Evolutionary conservation across 2,329 filamentous ascomycete genomes (phyloP), one percentile per base, ranked within the genome.

Genomic region (Colletotrichum theobromicola): DNA sequence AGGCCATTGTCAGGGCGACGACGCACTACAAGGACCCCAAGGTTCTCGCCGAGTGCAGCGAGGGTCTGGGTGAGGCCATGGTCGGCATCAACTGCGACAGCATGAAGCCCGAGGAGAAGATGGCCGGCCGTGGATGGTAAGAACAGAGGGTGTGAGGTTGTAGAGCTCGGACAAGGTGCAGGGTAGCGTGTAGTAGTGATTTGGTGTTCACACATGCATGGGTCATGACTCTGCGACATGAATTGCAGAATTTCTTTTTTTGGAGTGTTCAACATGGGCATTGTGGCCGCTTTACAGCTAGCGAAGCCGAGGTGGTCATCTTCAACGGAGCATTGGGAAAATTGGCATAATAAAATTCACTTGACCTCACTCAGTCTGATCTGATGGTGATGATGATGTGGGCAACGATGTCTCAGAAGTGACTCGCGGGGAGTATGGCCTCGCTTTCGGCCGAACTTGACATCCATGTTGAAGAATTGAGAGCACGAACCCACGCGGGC

Each of bases 31-130:
- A 92, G 79, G 95, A 98, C 82, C 87, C 95, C 50, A 93, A 94
- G 88, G 91, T 98, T 28, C 86, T 99, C 70, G 96, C 96, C 7
- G 93, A 97, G 86, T 94, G 96, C 74, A 96, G 94, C 86, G 92
- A 93, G 81, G 95, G 96, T 72, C 87, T 98, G 32, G 97, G 97
- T n/a, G 96, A 98, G 90, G 95, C 97, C 46, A 99, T 98, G 95
- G 96, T 98, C 13, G 97, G 97, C 30, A 95, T 98, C 82, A 98
- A 96, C 86, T 94, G 94, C 77, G 91, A 91, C 76, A 91, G 89
- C 79, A 93, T 98, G 93, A 88, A 89, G 76, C 91, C 94, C 68
- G 89, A 90, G 74, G 93, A 98, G 85, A 98, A 94, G 90, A 87
- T 98, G 85, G 94, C 96, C 34, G 93, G 92, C 75, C 89, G 96